Percentiles rank a stretch among this genome's conserved stretches.
These are phyloP conservation scores for Boeremia exigua DNA, from an alignment of 2,329 filamentous ascomycete genomes.

Conservation along the genomic window DNA sequence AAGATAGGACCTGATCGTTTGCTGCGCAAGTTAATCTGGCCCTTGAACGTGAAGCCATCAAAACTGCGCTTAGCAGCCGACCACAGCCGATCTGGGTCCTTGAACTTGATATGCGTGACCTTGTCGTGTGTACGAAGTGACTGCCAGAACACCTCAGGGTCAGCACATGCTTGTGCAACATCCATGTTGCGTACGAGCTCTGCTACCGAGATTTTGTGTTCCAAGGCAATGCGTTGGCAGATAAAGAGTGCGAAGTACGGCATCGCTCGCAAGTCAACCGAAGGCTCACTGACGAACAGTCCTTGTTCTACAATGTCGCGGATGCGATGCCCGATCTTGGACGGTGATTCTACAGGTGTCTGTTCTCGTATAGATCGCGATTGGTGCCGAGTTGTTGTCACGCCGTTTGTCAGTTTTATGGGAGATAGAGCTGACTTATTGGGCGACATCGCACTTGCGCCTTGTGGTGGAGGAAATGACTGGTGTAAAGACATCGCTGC, in stretches of 20 bases:
- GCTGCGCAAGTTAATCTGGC: conserved; percentile 28
- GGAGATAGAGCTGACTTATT: background rate
- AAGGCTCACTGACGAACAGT: conserved; percentile 35
- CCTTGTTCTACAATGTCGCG: conserved; percentile 34
- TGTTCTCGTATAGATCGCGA: background rate
- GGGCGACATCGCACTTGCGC: background rate
- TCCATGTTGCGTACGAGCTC: conserved; percentile 25
- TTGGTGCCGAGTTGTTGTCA: background rate
- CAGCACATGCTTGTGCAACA: background rate
- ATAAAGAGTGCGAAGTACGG: conserved; percentile 46
- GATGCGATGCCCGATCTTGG: conserved; percentile 31
- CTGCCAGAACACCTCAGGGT: conserved; percentile 31
- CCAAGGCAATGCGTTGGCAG: conserved; percentile 35
- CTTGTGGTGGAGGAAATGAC: conserved; percentile 2
- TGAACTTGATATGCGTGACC: conserved; percentile 2
- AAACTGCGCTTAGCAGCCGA: conserved; percentile 24
- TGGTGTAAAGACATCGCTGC: background rate
- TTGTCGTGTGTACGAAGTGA: conserved; percentile 15
- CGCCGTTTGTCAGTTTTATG: background rate
- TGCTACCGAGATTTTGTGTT: conserved; percentile 16
- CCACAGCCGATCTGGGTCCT: conserved; percentile 35
- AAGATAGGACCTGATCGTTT: conserved; percentile 29
- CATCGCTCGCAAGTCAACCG: conserved; percentile 11
- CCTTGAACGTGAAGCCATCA: conserved; percentile 45
- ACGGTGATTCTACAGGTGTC: conserved; percentile 19